A percentile compares a stretch with the other conserved stretches of the same genome.
phyloP scores from a whole-genome alignment of 1,139 yeast species.

The Geotrichum klebahnii region DNA sequence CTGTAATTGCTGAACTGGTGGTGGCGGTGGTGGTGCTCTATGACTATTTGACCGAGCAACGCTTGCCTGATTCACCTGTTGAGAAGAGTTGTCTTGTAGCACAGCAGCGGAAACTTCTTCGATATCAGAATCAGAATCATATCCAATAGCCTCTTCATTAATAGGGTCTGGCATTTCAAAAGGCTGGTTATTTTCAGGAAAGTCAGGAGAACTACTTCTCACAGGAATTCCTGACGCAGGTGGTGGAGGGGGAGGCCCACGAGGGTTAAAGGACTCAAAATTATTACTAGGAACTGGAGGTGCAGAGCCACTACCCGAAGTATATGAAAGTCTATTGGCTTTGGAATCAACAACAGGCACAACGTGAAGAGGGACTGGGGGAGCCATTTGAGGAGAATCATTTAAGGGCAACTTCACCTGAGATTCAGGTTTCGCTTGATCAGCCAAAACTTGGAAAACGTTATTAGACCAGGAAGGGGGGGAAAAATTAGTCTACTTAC shows the following conservation, averaged over 20 bases:
- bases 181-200: background rate
- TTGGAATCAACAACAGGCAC: conserved; percentile 8
- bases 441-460: background rate
- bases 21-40: conserved; percentile 29
- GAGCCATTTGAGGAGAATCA: conserved; percentile 2
- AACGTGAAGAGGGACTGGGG: no score
- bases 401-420: background rate
- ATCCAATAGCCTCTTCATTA: conserved; percentile 43
- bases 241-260: conserved; percentile 11
- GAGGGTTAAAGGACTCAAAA: background rate
- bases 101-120: conserved; percentile 32
- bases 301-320: conserved; percentile 29
- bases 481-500: background rate
- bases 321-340: conserved; percentile 25
- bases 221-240: no score
- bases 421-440: background rate
- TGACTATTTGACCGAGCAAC: conserved; percentile 20
- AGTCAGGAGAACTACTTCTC: no score
- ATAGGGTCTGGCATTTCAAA: conserved; percentile 2
- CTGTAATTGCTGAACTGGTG: no score
- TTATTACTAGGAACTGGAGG: conserved; percentile 14
- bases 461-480: background rate
- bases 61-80: conserved; percentile 2
- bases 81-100: conserved; percentile 23
- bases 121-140: conserved; percentile 52